Percentiles rank a stretch among this genome's conserved stretches.
These are phyloP conservation scores for Camellia oleifera DNA, from an alignment of 179 eudicot genomes.

Conservation along the genomic window DNA sequence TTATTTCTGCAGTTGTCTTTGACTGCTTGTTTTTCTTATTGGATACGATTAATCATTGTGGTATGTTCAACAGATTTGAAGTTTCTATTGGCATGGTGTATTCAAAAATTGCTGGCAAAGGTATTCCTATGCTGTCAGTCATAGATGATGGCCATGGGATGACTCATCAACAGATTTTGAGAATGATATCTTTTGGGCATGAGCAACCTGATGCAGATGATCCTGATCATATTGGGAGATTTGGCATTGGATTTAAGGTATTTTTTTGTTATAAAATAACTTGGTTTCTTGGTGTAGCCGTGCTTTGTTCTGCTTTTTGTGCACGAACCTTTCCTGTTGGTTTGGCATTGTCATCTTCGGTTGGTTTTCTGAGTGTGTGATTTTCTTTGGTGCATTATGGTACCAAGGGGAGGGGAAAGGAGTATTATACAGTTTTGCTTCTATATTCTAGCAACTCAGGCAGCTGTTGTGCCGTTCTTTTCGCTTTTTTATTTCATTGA, in stretches of 20 bases:
- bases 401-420: too few relatives aligned
- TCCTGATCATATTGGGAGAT: conserved; percentile 59
- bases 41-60: conserved; percentile 6
- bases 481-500: too few relatives aligned
- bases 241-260: conserved; percentile 90
- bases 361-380: background rate
- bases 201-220: conserved; percentile 52
- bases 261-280: background rate
- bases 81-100: conserved; percentile 47
- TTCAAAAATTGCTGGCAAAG: conserved; percentile 36
- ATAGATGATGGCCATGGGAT: conserved; percentile 77
- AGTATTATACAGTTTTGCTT: too few relatives aligned
- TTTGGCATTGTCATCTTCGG: background rate
- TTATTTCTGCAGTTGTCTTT: background rate
- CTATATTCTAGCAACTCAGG: too few relatives aligned
- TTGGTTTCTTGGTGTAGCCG: background rate
- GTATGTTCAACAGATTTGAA: conserved; percentile 47
- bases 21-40: background rate
- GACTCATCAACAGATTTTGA: conserved; percentile 58
- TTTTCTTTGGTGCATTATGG: too few relatives aligned
- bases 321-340: background rate
- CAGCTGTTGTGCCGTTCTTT: too few relatives aligned
- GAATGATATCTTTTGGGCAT: conserved; percentile 80
- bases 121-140: conserved; percentile 66
- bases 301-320: background rate